Base-by-base conservation (phyloP, 73 alveolate genomes). In the Stentor coeruleus region DNA sequence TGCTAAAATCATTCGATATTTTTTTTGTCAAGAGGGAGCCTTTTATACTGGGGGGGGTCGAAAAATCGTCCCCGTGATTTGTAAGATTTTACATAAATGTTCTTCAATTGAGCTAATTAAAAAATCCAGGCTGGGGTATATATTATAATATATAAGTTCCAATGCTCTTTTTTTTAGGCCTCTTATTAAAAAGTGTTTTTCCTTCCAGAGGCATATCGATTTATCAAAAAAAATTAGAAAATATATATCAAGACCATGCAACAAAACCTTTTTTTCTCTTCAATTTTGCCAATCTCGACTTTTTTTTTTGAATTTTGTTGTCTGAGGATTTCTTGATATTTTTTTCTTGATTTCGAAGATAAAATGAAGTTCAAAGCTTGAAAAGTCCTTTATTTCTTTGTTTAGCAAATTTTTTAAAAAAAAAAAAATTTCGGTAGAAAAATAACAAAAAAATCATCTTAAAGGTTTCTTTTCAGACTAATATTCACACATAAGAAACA, bases 41-140 rank as follows among this genome's bases (percentile, higher is more conserved):
- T 11, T 49, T 49, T 49, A 49, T 49, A 49, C 66, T 6, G 66
- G 66, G 6, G 66, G 66, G 66, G 66, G 66, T 49, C 66, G 66
- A 20, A 49, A 49, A 49, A 49, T 49, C 66, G 6, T 11, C 66
- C 6, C 66, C 66, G 6, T 49, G 66, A 49, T 49, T 11, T 11
- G 6, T 11, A 49, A 49, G 20, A 49, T 6, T 49, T 49, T 6
- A 6, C 6, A 49, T 49, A 6, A 49, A n/a, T n/a, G n/a, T n/a
- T n/a, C n/a, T n/a, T n/a, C n/a, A n/a, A n/a, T n/a, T n/a, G n/a
- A n/a, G n/a, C n/a, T 20, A 49, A 49, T 11, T 20, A 49, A 49
- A 49, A 49, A 49, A 11, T 6, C 20, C 66, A 20, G 20, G 66
- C 20, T 49, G 6, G 6, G 66, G 66, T 49, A 49, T 49, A 49